phyloP scores from a whole-genome alignment of 768 basidiomycete genomes.

The Mycena rebaudengoi region DNA sequence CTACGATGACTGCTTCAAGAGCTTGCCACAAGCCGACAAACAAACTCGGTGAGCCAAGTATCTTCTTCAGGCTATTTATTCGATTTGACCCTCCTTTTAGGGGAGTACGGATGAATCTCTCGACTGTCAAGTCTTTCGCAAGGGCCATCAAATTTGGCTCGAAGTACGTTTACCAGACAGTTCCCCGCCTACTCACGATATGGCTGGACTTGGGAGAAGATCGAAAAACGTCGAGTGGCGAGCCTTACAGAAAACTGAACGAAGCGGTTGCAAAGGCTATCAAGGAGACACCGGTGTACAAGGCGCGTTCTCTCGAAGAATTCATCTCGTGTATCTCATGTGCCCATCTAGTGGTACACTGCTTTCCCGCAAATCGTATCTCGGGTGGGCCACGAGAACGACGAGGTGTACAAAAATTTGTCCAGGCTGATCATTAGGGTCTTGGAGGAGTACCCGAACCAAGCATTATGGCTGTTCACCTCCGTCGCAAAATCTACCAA shows the following conservation, averaged over 20 bases:
- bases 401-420: constrained; percentile 66
- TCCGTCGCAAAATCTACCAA: constrained; percentile 90
- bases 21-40: constrained; percentile 55
- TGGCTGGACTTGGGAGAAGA: constrained; percentile 94
- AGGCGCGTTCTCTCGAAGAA: constrained; percentile 59
- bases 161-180: constrained; percentile 95
- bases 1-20: constrained; percentile 81
- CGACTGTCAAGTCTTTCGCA: constrained; percentile 72
- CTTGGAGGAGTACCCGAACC: constrained; percentile 85
- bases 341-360: constrained; percentile 80
- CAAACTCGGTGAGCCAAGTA: constrained; percentile 48
- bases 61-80: background rate
- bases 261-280: constrained; percentile 62
- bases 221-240: constrained; percentile 34
- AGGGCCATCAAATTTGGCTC: constrained; percentile 83
- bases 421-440: constrained; percentile 74
- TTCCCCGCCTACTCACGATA: constrained; percentile 92
- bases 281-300: constrained; percentile 76
- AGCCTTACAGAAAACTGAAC: constrained; percentile 65
- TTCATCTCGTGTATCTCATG: background rate
- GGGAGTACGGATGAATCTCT: constrained; percentile 67
- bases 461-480: constrained; percentile 92
- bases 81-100: constrained; percentile 41
- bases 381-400: constrained; percentile 81
- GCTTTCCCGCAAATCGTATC: constrained; percentile 98